These are phyloP conservation scores for Entophlyctis helioformis DNA, from an alignment of 192 early-diverging fungal species.

Conservation along the genomic window DNA sequence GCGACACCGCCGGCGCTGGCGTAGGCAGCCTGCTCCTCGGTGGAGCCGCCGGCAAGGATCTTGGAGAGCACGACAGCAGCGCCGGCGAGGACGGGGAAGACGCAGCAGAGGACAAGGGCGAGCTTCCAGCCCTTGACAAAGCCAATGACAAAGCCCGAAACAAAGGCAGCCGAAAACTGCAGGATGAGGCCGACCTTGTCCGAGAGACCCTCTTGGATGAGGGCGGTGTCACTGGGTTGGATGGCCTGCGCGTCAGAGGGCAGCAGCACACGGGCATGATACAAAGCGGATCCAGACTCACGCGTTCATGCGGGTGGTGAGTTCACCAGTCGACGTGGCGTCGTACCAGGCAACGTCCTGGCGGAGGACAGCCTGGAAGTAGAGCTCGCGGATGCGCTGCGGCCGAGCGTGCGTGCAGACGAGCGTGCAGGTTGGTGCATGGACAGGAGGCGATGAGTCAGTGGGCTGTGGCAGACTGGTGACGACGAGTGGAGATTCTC, in stretches of 20 bases:
- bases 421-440: too few relatives aligned
- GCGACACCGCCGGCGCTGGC: slow-evolving; percentile 76
- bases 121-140: slow-evolving; percentile 63
- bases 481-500: too few relatives aligned
- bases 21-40: slow-evolving; percentile 52
- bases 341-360: slow-evolving; percentile 21
- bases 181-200: slow-evolving; percentile 37
- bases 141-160: slow-evolving; percentile 33
- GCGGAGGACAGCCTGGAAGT: slow-evolving; percentile 13
- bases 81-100: slow-evolving; percentile 59
- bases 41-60: slow-evolving; percentile 26
- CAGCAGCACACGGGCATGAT: too few relatives aligned
- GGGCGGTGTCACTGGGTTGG: slow-evolving; percentile 30
- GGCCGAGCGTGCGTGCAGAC: too few relatives aligned
- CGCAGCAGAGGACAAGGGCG: slow-evolving; percentile 67
- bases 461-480: too few relatives aligned
- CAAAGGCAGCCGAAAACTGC: slow-evolving; percentile 20
- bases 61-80: slow-evolving; percentile 40
- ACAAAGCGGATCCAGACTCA: too few relatives aligned
- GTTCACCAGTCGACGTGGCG: slow-evolving; percentile 18
- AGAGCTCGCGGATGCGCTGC: slow-evolving; percentile 13
- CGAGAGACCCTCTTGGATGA: slow-evolving; percentile 38
- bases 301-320: slow-evolving; percentile 26
- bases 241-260: slow-evolving; percentile 4
- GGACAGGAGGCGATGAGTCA: too few relatives aligned